Conservation (phyloP, 257 asterid species). For the Thymus mandschuricus region DNA sequence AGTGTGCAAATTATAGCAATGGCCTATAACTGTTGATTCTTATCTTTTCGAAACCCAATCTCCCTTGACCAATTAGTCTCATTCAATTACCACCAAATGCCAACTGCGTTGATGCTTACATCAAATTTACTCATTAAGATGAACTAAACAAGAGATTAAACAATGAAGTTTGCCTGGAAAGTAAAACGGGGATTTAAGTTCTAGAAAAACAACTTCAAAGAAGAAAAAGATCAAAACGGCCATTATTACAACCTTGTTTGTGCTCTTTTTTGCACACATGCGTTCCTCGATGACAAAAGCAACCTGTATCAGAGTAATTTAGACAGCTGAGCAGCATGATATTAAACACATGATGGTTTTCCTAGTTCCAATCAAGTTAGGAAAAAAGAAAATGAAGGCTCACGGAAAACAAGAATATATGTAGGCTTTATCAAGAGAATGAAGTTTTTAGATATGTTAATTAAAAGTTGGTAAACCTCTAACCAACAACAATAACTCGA, state of each 20-base stretch:
- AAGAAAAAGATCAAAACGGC: slow-evolving; percentile 20
- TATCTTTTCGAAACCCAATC: slow-evolving; percentile 1
- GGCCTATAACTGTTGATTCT: not conserved
- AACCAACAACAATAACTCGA: slow-evolving; percentile 17
- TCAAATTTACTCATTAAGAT: slow-evolving; percentile 19
- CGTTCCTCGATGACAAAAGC: slow-evolving; percentile 90
- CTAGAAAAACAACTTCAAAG: not conserved
- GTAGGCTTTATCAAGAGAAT: slow-evolving; percentile 22
- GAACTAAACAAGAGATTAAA: slow-evolving; percentile 15
- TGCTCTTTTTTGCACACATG: slow-evolving; percentile 62
- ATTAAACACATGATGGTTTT: slow-evolving; percentile 7
- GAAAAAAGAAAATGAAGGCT: slow-evolving; percentile 10
- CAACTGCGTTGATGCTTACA: slow-evolving; percentile 9
- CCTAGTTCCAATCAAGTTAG: slow-evolving; percentile 16
- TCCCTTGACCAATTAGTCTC: slow-evolving; percentile 25
- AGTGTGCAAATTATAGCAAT: not conserved
- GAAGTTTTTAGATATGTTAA: not conserved
- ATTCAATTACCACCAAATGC: slow-evolving; percentile 10
- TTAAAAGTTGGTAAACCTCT: not conserved
- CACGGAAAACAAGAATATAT: not conserved
- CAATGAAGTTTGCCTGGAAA: slow-evolving; percentile 17
- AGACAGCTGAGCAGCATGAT: slow-evolving; percentile 18
- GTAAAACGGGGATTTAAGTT: not conserved
- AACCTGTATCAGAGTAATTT: slow-evolving; percentile 55
- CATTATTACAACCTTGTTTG: slow-evolving; percentile 67